Evolutionary conservation across 2,329 filamentous ascomycete genomes (phyloP), one percentile per base, ranked within the genome.

Genomic region (Cladosporium sp.): DNA sequence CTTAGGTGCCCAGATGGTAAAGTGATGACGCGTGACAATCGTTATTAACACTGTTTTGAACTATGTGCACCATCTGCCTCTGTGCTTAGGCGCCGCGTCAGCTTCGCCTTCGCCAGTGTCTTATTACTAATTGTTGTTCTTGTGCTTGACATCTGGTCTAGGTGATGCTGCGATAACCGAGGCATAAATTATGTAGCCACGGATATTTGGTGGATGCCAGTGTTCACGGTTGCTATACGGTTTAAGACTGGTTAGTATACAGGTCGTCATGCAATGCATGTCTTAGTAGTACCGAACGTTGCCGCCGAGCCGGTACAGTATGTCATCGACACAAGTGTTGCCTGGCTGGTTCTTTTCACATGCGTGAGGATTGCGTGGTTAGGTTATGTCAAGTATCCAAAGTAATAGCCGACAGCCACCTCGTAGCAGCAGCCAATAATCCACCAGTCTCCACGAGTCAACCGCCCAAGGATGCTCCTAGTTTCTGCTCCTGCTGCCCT

Each of bases 191-290:
- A 16, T 10, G 37, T 44, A 18, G 37, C n/a, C 4, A 6, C 37
- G 7, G 37, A n/a, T 16, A 44, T 44, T 44, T n/a, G 1, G 37
- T 44, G n/a, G 37, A 44, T 18, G 7, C 37, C 18, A 44, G 3
- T n/a, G 16, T 44, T 10, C 5, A 44, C 10, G 37, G 37, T 44
- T 44, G 37, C 18, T 16, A 44, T 44, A n/a, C 37, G 18, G 10
- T 44, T 44, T 44, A 44, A 44, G 37, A 18, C 37, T n/a, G 18
- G 10, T 8, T 18, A 44, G 40, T 12, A 23, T 46, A 46, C 12
- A 23, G 33, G 31, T 33, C 55, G 55, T 40, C 33, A 57, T 57
- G 55, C 57, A 40, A 59, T 59, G 57, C 35, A 50, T 50, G 58
- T 61, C 58, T 61, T 28, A 50, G 14, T 23, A 3, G 23, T 50